Evolutionary conservation across 164 flowering plant species (phyloP), one percentile per base, ranked within the genome.

Genomic region (Aristolochia californica): DNA sequence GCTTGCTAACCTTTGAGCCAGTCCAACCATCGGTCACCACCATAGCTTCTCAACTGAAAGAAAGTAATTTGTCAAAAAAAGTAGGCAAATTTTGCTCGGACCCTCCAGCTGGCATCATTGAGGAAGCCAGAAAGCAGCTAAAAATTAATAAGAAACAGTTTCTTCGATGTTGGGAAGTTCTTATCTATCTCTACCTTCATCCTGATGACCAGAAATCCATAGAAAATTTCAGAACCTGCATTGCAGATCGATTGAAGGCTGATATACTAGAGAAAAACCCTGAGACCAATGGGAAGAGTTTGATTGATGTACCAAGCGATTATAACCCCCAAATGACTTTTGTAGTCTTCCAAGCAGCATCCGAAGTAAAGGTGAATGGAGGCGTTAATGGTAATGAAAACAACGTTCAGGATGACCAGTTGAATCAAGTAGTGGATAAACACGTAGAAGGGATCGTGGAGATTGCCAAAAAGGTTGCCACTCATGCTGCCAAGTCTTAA

Each of bases 81-180:
- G 65, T 70, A 43, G 70, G 59, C 34, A 53, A 57, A 2, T 70
- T 73, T 51, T 68, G 68, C 14, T 73, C 74, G 24, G 56, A 64
- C 22, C 99, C 99, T 25, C 88, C 88, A 15, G 27, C 55, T 0
- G 61, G 47, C 22, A 69, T 65, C 2, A 68, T 75, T 20, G 95
- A 88, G 62, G 74, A 79, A 30, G 96, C 78, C 26, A 67, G 91
- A 57, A 75, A 72, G 65, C 64, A 52, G 38, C 67, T 88, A 62
- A 90, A 90, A 66, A 90, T 90, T 56, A 89, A 75, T 82, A 87
- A 78, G 75, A 90, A 82, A 66, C 99, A 94, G 64, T 83, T 90
- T 66, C 71, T 76, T 8, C 82, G 78, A 48, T 94, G 99, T 58
- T 90, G 99, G 99, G 97, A 94, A 73, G 69, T 94, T 67, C 81